Percentiles rank a stretch among this genome's conserved stretches.
phyloP scores from a whole-genome alignment of 805 yeast genomes.

The Kurtzmaniella fragi region DNA sequence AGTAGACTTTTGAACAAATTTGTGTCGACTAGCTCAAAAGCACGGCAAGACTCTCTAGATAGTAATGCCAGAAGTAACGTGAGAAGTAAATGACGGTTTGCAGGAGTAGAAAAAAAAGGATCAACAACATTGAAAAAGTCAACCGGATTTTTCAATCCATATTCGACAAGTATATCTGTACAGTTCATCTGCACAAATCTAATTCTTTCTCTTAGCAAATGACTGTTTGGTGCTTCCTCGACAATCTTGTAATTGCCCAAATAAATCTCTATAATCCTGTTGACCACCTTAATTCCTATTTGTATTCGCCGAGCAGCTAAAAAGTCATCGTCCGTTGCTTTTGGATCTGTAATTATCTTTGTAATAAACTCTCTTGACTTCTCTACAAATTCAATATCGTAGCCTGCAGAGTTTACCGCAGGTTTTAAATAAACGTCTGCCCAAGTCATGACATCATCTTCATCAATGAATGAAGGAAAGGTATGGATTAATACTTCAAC shows the following conservation, averaged over 20 bases:
- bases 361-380: conserved; percentile 23
- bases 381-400: conserved; percentile 31
- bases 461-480: conserved; percentile 23
- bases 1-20: conserved; percentile 33
- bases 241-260: conserved; percentile 15
- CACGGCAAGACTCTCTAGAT: conserved; percentile 18
- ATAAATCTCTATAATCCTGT: conserved; percentile 19
- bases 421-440: conserved; percentile 41
- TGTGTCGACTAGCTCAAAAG: conserved; percentile 27
- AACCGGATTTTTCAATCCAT: conserved; percentile 34
- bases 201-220: conserved; percentile 41
- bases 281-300: conserved; percentile 18
- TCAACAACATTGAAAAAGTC: conserved; percentile 34
- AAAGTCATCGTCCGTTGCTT: conserved; percentile 15
- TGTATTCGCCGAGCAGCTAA: conserved; percentile 14
- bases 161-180: conserved; percentile 32
- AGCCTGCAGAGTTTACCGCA: conserved; percentile 58
- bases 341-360: conserved; percentile 12
- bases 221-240: conserved; percentile 18
- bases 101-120: conserved; percentile 24
- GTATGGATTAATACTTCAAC: conserved; percentile 32
- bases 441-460: conserved; percentile 42
- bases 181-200: conserved; percentile 46
- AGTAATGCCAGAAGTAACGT: conserved; percentile 31
- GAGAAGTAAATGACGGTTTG: conserved; percentile 33